Conservation (phyloP, 1,284 basidiomycete genomes). For the Taiwanofungus camphoratus region DNA sequence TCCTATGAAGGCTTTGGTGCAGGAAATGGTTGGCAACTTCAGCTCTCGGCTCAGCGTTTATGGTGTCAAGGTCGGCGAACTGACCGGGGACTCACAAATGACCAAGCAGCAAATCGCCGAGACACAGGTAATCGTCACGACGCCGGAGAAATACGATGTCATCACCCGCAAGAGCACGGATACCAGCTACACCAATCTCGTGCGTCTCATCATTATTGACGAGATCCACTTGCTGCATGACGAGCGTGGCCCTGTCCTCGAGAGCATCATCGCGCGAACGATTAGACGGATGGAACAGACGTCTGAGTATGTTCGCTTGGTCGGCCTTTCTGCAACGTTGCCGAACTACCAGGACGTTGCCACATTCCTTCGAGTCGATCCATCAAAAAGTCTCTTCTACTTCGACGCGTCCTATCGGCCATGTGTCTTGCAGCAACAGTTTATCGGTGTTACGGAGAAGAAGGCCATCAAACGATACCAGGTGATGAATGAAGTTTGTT, state of each 20-base stretch:
- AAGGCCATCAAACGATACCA: conserved; percentile 99
- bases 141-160: conserved; percentile 99
- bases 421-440: conserved; percentile 94
- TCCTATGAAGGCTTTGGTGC: conserved; percentile 98
- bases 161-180: conserved; percentile 98
- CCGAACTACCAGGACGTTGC: conserved; percentile 99
- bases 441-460: conserved; percentile 98
- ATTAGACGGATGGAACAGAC: conserved; percentile 96
- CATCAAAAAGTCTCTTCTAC: conserved; percentile 91
- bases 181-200: conserved; percentile 95
- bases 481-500: conserved; percentile 98
- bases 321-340: conserved; percentile 94
- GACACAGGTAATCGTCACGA: conserved; percentile 98
- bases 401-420: conserved; percentile 94
- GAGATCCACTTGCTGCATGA: conserved; percentile 98
- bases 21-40: conserved; percentile 97
- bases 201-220: conserved; percentile 95
- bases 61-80: conserved; percentile 88
- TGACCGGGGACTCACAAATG: conserved; percentile 97
- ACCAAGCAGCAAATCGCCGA: conserved; percentile 97
- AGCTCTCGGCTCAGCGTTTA: conserved; percentile 75
- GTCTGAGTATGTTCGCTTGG: conserved; percentile 85
- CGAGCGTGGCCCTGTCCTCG: conserved; percentile 96
- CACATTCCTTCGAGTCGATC: conserved; percentile 93
- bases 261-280: conserved; percentile 88